Evolutionary conservation across 2,329 filamentous ascomycete species (phyloP).

Genomic region (Trichoderma simmonsii): DNA sequence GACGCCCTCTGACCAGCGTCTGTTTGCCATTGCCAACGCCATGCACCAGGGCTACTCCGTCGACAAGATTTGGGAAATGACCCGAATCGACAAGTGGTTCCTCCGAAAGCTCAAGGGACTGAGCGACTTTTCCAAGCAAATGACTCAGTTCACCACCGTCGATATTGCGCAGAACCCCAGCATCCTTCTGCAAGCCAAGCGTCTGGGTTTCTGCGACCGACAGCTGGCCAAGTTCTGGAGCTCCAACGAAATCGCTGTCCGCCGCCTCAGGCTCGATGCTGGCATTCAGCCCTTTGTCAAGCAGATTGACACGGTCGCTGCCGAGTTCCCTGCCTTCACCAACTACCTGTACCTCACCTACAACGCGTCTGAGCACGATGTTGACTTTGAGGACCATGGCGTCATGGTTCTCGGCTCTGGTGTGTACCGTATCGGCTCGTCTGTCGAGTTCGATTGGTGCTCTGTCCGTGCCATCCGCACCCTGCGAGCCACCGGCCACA

Average conservation of each 20-base stretch:
- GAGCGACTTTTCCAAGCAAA: conserved; percentile 80
- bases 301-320: conserved; percentile 97
- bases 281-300: conserved; percentile 89
- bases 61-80: conserved; percentile 97
- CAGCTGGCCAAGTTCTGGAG: conserved; percentile 93
- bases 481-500: conserved; percentile 75
- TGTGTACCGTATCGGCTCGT: conserved; percentile 95
- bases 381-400: conserved; percentile 82
- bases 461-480: conserved; percentile 93
- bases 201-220: conserved; percentile 89
- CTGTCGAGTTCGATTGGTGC: conserved; percentile 99
- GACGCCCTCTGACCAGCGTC: conserved; percentile 92
- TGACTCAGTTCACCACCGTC: conserved; percentile 63
- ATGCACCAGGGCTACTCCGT: conserved; percentile 94
- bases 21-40: conserved; percentile 96
- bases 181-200: conserved; percentile 79
- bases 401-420: conserved; percentile 96
- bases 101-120: conserved; percentile 85
- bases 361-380: conserved; percentile 82
- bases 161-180: conserved; percentile 63
- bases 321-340: conserved; percentile 89
- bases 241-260: conserved; percentile 88
- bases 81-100: conserved; percentile 99
- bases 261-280: conserved; percentile 77
- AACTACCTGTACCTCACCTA: conserved; percentile 98